phyloP scores from a whole-genome alignment of 768 basidiomycete species.

The Mycena capillaripes region DNA sequence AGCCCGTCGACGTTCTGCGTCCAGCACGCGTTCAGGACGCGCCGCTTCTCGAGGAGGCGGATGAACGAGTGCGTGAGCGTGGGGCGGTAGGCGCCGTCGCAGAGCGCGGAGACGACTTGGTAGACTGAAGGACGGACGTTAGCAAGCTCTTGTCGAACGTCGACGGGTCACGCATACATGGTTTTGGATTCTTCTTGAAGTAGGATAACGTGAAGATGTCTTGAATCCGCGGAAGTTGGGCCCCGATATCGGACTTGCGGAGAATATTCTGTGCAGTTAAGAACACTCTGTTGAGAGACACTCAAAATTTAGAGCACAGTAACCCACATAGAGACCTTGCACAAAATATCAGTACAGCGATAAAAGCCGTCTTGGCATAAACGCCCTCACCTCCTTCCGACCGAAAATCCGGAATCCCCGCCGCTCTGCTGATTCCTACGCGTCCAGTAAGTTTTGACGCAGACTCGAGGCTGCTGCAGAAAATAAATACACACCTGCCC shows the following conservation, averaged over 20 bases:
- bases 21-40: constrained; percentile 15
- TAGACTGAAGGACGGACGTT: constrained; percentile 9
- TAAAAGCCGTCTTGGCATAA: no score
- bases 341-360: background rate
- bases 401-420: constrained; percentile 25
- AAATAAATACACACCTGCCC: constrained; percentile 2
- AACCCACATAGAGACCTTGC: constrained; percentile 22
- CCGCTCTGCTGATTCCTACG: constrained; percentile 26
- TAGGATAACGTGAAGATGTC: constrained; percentile 24
- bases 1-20: constrained; percentile 22
- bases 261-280: background rate
- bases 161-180: background rate
- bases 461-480: no score
- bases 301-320: background rate
- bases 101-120: constrained; percentile 18
- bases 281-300: background rate
- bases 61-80: constrained; percentile 31
- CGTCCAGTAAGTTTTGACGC: no score
- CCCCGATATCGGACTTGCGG: constrained; percentile 6
- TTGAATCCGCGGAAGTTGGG: background rate
- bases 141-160: background rate
- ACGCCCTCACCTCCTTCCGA: constrained; percentile 16
- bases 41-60: constrained; percentile 19
- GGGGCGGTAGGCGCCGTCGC: constrained; percentile 26
- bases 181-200: constrained; percentile 28